These are phyloP conservation scores for Glomus cerebriforme DNA, from an alignment of 192 early-diverging fungal genomes.

Conservation along the genomic window DNA sequence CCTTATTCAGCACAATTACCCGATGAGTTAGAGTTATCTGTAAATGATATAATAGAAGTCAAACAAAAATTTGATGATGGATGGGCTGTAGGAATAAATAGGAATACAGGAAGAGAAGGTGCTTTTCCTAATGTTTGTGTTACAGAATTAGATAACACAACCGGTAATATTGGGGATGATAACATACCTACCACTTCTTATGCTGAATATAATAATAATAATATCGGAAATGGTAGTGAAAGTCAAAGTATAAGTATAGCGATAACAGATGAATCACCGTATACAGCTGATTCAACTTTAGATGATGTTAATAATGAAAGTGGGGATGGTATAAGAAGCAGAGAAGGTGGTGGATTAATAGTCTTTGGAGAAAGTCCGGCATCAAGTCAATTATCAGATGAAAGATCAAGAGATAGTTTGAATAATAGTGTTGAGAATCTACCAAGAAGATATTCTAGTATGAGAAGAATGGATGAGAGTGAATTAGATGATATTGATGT, in stretches of 20 bases:
- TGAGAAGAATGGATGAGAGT: neutral
- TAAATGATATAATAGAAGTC: constrained; percentile 72
- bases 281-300: neutral
- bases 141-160: neutral
- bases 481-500: neutral
- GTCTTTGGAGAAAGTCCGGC: neutral
- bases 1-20: constrained; percentile 69
- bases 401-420: neutral
- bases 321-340: neutral
- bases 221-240: neutral
- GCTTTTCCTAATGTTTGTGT: constrained; percentile 88
- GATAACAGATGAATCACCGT: neutral
- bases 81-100: constrained; percentile 85
- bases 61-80: constrained; percentile 84
- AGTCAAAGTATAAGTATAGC: neutral
- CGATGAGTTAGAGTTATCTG: constrained; percentile 76
- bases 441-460: neutral
- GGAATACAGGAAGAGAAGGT: constrained; percentile 67
- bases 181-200: too few species aligned
- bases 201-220: too few species aligned
- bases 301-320: neutral
- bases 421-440: neutral
- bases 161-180: neutral
- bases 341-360: neutral
- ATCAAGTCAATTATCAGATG: neutral